phyloP scores from a whole-genome alignment of 306 rosid species.

The Ormosia semicastrata region DNA sequence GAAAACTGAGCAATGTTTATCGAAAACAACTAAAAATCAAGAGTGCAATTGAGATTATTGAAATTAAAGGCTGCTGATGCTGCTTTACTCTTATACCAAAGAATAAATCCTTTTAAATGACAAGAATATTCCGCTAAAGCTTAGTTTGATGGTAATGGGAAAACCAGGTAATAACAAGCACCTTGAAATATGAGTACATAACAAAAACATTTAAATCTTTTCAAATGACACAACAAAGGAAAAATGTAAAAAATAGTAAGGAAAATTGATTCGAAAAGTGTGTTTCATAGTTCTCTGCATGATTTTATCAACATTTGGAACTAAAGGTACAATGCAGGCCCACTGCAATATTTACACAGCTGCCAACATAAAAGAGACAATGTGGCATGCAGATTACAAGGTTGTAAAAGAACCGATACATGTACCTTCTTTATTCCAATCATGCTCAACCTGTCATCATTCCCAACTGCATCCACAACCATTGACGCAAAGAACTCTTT shows the following conservation, averaged over 20 bases:
- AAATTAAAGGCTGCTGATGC: background rate
- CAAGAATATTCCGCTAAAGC: background rate
- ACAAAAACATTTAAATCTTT: background rate
- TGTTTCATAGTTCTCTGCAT: background rate
- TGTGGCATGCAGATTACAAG: background rate
- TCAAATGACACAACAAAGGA: background rate
- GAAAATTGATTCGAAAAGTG: background rate
- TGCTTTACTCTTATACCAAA: background rate
- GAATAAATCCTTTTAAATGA: background rate
- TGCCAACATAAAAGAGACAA: slow-evolving; percentile 1
- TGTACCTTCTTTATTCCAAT: slow-evolving; percentile 96
- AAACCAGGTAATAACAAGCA: background rate
- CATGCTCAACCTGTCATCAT: slow-evolving; percentile 92
- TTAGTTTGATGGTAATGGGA: background rate
- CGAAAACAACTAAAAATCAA: background rate
- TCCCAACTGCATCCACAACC: slow-evolving; percentile 94
- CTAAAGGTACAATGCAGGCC: background rate
- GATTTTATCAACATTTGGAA: background rate
- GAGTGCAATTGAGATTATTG: background rate
- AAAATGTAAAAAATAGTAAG: background rate
- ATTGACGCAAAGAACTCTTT: slow-evolving; percentile 93
- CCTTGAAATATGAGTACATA: background rate
- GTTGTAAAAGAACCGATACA: background rate
- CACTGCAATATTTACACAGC: background rate
- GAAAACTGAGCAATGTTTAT: background rate